phyloP scores from a whole-genome alignment of 2,329 filamentous ascomycete species.

The Neofusicoccum sp. region DNA sequence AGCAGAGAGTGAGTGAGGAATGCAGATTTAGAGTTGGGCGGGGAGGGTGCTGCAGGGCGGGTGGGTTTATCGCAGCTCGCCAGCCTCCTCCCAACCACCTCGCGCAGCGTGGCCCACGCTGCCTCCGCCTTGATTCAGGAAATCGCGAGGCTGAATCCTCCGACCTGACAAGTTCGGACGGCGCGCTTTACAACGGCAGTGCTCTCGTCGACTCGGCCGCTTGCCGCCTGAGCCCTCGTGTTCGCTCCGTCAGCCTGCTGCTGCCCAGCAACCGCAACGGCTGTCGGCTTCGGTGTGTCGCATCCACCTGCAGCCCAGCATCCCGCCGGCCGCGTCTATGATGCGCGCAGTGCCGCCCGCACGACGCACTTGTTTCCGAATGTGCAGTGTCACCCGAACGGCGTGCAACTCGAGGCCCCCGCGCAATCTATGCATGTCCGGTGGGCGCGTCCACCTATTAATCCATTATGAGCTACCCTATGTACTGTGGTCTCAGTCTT shows the following conservation, averaged over 20 bases:
- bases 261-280: not conserved
- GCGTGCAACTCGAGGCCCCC: not conserved
- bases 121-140: not conserved
- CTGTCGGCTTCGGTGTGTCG: not conserved
- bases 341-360: not conserved
- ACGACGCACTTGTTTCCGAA: not conserved
- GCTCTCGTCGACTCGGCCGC: not conserved
- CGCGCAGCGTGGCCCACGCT: slow-evolving; percentile 7
- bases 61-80: slow-evolving; percentile 12
- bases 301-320: not conserved
- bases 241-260: not conserved
- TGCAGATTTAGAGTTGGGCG: not conserved
- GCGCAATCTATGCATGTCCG: not conserved
- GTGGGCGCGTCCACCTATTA: slow-evolving; percentile 15
- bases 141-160: slow-evolving; percentile 1
- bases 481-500: not conserved
- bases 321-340: not conserved
- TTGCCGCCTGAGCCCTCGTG: not conserved
- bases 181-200: not conserved
- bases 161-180: not conserved
- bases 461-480: slow-evolving; percentile 7
- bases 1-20: slow-evolving; percentile 4
- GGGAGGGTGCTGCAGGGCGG: slow-evolving; percentile 2
- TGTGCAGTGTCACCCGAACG: not conserved
- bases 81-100: slow-evolving; percentile 13